phyloP scores from a whole-genome alignment of 2,329 filamentous ascomycete species.

The Daldinia sp. region DNA sequence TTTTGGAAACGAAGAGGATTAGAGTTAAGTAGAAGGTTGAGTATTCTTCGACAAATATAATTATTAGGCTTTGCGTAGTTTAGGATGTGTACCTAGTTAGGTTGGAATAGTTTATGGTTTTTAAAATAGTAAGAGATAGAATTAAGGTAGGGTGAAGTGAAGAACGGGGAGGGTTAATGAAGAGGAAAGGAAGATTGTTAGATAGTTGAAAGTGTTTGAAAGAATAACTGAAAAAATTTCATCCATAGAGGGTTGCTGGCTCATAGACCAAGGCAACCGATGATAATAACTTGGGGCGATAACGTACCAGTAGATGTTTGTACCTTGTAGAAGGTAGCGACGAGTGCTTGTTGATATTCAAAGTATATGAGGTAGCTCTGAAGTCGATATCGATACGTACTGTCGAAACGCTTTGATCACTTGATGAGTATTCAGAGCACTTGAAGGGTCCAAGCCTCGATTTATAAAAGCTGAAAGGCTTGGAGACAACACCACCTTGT shows the following conservation, averaged over 20 bases:
- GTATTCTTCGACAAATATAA: background rate
- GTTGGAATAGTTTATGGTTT: background rate
- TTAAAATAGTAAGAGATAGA: background rate
- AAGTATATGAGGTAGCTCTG: background rate
- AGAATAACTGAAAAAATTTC: no score
- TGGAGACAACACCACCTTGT: no score
- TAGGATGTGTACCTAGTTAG: background rate
- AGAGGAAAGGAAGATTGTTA: background rate
- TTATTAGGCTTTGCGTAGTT: background rate
- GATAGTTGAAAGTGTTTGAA: background rate
- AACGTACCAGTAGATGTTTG: background rate
- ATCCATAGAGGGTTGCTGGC: no score
- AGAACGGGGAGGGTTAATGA: background rate
- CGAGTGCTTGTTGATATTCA: background rate
- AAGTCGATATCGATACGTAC: background rate
- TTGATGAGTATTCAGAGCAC: background rate
- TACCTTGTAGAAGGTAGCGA: background rate
- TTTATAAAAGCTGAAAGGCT: background rate
- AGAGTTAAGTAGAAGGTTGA: background rate
- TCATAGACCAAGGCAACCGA: no score
- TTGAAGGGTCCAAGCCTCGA: background rate
- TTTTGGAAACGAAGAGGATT: background rate
- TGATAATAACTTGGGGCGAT: background rate
- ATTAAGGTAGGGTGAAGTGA: background rate
- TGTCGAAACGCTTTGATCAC: background rate